A percentile compares a stretch with the other conserved stretches of the same genome.
Conservation (phyloP, 2,329 filamentous ascomycete genomes). For the Pseudogymnoascus destructans region DNA sequence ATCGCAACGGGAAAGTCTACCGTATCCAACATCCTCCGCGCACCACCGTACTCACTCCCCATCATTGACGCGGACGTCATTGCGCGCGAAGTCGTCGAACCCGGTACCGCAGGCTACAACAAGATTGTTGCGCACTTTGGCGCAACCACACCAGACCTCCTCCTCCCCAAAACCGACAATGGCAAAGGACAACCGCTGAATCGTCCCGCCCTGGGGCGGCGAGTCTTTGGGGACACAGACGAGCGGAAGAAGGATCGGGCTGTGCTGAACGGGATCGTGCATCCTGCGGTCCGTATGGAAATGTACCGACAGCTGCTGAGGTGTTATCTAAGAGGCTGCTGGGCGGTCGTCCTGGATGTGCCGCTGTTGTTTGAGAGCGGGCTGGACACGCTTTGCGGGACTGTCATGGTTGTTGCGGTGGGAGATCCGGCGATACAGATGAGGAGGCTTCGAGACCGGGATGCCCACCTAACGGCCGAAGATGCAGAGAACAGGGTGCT, state of each 20-base stretch:
- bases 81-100: constrained; percentile 86
- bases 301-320: constrained; percentile 65
- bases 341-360: constrained; percentile 87
- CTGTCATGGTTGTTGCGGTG: constrained; percentile 78
- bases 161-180: constrained; percentile 45
- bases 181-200: constrained; percentile 67
- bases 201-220: constrained; percentile 66
- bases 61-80: constrained; percentile 90
- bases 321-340: constrained; percentile 61
- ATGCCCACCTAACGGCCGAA: constrained; percentile 65
- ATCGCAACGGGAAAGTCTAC: constrained; percentile 98
- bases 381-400: constrained; percentile 75
- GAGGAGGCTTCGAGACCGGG: constrained; percentile 58
- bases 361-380: constrained; percentile 82
- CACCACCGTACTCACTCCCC: constrained; percentile 71
- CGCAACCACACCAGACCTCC: constrained; percentile 71
- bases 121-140: constrained; percentile 73
- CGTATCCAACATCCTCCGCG: constrained; percentile 69
- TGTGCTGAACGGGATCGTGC: constrained; percentile 78
- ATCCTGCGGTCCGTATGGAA: constrained; percentile 73
- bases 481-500: constrained; percentile 78
- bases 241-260: constrained; percentile 58
- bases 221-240: constrained; percentile 72
- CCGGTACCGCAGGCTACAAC: constrained; percentile 71
- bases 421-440: constrained; percentile 71